Percentiles rank a stretch among this genome's conserved stretches.
phyloP scores from a whole-genome alignment of 78 protist genomes.

The Isochrysis galbana region DNA sequence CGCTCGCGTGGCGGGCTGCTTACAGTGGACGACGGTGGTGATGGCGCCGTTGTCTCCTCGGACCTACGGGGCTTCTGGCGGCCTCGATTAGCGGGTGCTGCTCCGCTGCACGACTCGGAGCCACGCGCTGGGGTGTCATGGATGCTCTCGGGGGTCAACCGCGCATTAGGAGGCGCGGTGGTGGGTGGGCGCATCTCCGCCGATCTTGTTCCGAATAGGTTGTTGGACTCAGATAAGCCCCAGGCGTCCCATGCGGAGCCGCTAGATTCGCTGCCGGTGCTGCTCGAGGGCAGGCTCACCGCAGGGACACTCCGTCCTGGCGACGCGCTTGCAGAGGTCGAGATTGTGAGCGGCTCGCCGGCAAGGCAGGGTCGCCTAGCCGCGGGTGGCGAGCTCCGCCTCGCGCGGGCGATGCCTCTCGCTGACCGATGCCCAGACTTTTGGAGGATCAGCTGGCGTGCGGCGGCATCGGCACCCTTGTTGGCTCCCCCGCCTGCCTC shows the following conservation, averaged over 20 bases:
- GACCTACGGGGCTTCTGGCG: neutral
- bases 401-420: neutral
- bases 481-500: neutral
- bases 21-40: too few relatives aligned
- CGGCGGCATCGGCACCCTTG: neutral
- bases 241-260: too few relatives aligned
- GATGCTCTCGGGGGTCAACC: neutral
- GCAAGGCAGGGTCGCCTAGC: neutral
- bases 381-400: neutral
- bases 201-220: neutral
- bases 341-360: neutral
- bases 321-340: neutral
- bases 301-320: neutral
- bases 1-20: too few relatives aligned
- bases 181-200: neutral
- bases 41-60: too few relatives aligned
- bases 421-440: neutral
- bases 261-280: neutral
- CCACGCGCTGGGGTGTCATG: neutral
- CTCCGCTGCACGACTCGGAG: neutral
- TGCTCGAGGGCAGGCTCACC: neutral
- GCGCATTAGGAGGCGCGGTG: neutral
- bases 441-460: neutral
- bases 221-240: too few relatives aligned
- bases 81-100: neutral